Conservation (phyloP, 1,284 basidiomycete genomes). For the Marasmius fiardii region DNA sequence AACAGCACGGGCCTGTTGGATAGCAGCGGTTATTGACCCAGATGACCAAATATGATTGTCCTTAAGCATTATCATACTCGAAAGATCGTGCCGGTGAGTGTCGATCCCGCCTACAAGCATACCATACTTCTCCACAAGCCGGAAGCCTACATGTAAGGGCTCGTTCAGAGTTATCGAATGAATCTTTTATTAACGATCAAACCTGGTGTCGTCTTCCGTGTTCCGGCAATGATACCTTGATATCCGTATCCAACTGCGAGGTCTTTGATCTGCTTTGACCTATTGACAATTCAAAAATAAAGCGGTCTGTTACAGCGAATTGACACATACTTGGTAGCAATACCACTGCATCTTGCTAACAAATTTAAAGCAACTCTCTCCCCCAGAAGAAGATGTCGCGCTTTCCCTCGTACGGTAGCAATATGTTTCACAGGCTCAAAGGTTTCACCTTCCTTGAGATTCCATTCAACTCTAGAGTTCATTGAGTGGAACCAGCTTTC, state of each 20-base stretch:
- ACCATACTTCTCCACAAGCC: constrained; percentile 97
- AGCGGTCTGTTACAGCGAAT: constrained; percentile 4
- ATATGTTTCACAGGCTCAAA: constrained; percentile 84
- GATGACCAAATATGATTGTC: constrained; percentile 99
- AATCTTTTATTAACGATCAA: constrained; percentile 13
- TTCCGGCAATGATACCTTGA: constrained; percentile 90
- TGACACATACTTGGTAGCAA: constrained; percentile 81
- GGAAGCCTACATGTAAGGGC: constrained; percentile 59
- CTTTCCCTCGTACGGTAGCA: constrained; percentile 90
- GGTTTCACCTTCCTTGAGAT: constrained; percentile 79
- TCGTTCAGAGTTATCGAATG: constrained; percentile 21
- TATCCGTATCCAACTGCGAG: constrained; percentile 81
- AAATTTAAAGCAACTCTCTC: constrained; percentile 95
- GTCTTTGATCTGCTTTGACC: constrained; percentile 80
- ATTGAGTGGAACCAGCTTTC: constrained; percentile 10
- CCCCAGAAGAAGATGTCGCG: constrained; percentile 86
- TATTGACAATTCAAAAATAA: constrained; percentile 26
- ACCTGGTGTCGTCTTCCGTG: constrained; percentile 97
- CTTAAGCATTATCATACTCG: constrained; percentile 99
- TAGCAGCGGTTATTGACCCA: constrained; percentile 88
- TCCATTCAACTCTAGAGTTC: constrained; percentile 83
- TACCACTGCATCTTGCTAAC: constrained; percentile 93
- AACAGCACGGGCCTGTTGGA: constrained; percentile 81
- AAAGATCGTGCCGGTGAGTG: constrained; percentile 93
- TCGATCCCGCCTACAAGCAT: constrained; percentile 99